These are phyloP conservation scores for Niebla homalea DNA, from an alignment of 495 filamentous ascomycete genomes.

Conservation along the genomic window DNA sequence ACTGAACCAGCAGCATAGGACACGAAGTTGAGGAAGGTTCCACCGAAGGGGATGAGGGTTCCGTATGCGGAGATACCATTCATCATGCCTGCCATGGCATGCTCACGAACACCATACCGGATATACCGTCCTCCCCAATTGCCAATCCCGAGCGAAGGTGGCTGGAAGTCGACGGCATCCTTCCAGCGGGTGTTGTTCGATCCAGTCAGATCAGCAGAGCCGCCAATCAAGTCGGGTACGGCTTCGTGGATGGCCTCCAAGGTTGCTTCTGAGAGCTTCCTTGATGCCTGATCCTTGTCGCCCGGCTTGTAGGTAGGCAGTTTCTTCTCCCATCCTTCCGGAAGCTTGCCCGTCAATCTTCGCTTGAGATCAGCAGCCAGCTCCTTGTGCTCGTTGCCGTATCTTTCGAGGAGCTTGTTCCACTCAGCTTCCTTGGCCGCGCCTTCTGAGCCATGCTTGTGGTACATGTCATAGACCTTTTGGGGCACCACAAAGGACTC, in stretches of 20 bases:
- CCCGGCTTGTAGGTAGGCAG: slow-evolving; percentile 83
- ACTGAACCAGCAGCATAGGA: slow-evolving; percentile 95
- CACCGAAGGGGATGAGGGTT: slow-evolving; percentile 81
- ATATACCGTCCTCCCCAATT: slow-evolving; percentile 86
- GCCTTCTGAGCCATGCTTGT: slow-evolving; percentile 66
- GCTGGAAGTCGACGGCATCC: slow-evolving; percentile 95
- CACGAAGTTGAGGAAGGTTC: slow-evolving; percentile 99
- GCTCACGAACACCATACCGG: slow-evolving; percentile 94
- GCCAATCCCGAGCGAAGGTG: slow-evolving; percentile 68
- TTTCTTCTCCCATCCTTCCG: slow-evolving; percentile 92
- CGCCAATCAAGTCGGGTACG: slow-evolving; percentile 85
- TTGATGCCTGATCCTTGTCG: slow-evolving; percentile 74
- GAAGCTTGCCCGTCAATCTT: slow-evolving; percentile 70
- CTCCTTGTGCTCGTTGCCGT: slow-evolving; percentile 57
- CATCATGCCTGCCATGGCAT: slow-evolving; percentile 95
- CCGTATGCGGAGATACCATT: slow-evolving; percentile 96
- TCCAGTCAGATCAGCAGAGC: slow-evolving; percentile 93
- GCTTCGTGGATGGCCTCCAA: slow-evolving; percentile 74
- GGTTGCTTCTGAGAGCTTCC: slow-evolving; percentile 91
- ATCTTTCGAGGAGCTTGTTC: slow-evolving; percentile 86
- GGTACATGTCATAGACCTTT: slow-evolving; percentile 84
- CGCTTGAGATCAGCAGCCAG: slow-evolving; percentile 70
- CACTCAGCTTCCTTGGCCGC: slow-evolving; percentile 89
- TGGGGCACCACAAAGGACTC: slow-evolving; percentile 89
- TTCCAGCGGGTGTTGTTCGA: slow-evolving; percentile 99